Evolutionary conservation across 2,329 filamentous ascomycete species (phyloP).

Genomic region (Neodidymelliopsis sp.): DNA sequence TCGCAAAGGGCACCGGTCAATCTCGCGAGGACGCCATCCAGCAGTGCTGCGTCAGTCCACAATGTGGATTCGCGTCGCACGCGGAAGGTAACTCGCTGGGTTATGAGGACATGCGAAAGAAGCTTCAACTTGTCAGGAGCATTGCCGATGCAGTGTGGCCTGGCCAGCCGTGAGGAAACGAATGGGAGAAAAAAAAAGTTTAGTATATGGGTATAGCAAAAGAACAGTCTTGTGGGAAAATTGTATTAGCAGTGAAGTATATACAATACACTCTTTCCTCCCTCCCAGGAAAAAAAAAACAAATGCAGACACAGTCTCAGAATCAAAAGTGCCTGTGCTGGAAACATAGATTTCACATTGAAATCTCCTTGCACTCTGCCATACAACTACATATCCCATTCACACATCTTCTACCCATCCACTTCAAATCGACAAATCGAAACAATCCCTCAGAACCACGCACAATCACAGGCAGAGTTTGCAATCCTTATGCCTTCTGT

Average conservation of each 20-base stretch:
- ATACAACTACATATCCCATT: too few species aligned
- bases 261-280: too few species aligned
- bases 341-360: too few species aligned
- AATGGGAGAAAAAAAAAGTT: constrained; percentile 29
- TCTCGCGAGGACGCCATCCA: constrained; percentile 71
- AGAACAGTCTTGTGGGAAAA: not conserved
- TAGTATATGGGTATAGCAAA: not conserved
- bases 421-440: too few species aligned
- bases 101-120: constrained; percentile 75
- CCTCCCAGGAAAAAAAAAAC: too few species aligned
- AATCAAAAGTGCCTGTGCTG: too few species aligned
- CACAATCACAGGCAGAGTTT: too few species aligned
- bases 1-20: constrained; percentile 72
- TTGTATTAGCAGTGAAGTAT: not conserved
- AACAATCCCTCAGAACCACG: too few species aligned
- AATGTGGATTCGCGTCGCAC: constrained; percentile 67
- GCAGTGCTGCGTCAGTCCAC: constrained; percentile 59
- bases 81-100: constrained; percentile 74
- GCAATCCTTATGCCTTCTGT: too few species aligned
- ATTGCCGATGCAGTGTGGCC: constrained; percentile 79
- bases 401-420: too few species aligned
- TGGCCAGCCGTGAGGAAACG: constrained; percentile 53
- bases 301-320: too few species aligned
- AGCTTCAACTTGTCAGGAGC: constrained; percentile 72
- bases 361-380: too few species aligned